phyloP scores from a whole-genome alignment of 1,284 basidiomycete species.

The Leccinum pallidistipes region DNA sequence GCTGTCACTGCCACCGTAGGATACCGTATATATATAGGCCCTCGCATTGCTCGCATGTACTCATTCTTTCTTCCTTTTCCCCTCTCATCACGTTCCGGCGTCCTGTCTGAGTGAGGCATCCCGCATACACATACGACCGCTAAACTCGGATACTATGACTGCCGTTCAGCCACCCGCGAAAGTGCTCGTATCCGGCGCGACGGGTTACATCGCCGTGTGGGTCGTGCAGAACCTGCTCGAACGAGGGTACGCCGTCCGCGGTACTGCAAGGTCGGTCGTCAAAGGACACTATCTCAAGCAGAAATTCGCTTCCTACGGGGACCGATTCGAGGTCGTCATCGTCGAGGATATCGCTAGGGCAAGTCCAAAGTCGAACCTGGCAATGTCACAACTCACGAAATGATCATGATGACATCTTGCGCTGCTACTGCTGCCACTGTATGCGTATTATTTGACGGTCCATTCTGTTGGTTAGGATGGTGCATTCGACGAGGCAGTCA shows the following conservation, averaged over 20 bases:
- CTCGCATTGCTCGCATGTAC: too few relatives aligned
- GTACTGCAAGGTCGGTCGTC: not conserved
- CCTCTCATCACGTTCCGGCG: too few relatives aligned
- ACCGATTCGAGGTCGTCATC: not conserved
- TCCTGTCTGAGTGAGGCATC: too few relatives aligned
- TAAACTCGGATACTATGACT: not conserved
- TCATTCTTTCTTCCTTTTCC: too few relatives aligned
- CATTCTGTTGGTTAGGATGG: not conserved
- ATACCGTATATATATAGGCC: too few relatives aligned
- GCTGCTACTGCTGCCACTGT: not conserved
- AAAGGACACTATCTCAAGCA: not conserved
- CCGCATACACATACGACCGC: not conserved
- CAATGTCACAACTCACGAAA: not conserved
- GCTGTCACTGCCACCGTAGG: too few relatives aligned
- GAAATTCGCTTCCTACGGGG: not conserved
- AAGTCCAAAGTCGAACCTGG: not conserved
- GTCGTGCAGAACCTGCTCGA: not conserved
- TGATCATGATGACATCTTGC: not conserved
- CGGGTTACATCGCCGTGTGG: not conserved
- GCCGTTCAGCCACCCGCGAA: not conserved
- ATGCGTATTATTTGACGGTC: not conserved
- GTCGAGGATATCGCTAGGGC: not conserved
- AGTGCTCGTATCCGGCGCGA: not conserved
- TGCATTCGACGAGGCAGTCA: not conserved
- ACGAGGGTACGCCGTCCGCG: not conserved